These are phyloP conservation scores for Spatholobus suberectus DNA, from an alignment of 306 rosid genomes.

Conservation along the genomic window DNA sequence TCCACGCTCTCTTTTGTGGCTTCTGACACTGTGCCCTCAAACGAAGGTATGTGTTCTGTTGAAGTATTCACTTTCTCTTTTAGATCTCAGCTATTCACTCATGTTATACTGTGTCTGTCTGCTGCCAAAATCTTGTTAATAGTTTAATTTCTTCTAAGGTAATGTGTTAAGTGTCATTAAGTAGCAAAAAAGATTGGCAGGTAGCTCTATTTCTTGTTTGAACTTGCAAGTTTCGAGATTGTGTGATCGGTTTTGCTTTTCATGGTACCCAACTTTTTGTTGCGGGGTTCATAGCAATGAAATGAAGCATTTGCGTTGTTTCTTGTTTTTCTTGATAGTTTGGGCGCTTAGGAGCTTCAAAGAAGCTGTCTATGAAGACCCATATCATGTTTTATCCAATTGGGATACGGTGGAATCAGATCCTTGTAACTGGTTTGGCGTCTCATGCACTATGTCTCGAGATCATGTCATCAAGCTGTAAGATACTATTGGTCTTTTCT, in stretches of 20 bases:
- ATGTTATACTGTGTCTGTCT: background rate
- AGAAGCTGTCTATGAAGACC: conserved; percentile 88
- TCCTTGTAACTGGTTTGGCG: conserved; percentile 88
- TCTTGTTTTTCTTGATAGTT: conserved; percentile 59
- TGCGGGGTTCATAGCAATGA: conserved; percentile 24
- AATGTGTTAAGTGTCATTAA: background rate
- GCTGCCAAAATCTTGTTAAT: conserved; percentile 33
- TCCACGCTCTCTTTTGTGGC: conserved; percentile 54
- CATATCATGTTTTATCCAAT: conserved; percentile 61
- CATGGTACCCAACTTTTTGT: conserved; percentile 8
- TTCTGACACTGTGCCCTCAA: conserved; percentile 55
- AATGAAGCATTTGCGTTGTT: conserved; percentile 14
- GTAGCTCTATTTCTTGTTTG: conserved; percentile 8
- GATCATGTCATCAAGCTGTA: conserved; percentile 86
- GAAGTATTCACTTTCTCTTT: conserved; percentile 22
- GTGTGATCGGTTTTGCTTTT: conserved; percentile 11
- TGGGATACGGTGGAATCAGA: conserved; percentile 78
- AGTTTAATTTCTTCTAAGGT: background rate
- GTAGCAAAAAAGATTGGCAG: background rate
- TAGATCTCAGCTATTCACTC: conserved; percentile 63
- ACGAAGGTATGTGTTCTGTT: conserved; percentile 67
- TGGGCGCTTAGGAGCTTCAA: conserved; percentile 69
- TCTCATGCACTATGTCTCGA: conserved; percentile 62
- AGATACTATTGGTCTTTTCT: conserved; percentile 42
- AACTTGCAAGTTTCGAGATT: conserved; percentile 23